phyloP scores from a whole-genome alignment of 2,329 filamentous ascomycete species.

The Penicillium brasilianum region DNA sequence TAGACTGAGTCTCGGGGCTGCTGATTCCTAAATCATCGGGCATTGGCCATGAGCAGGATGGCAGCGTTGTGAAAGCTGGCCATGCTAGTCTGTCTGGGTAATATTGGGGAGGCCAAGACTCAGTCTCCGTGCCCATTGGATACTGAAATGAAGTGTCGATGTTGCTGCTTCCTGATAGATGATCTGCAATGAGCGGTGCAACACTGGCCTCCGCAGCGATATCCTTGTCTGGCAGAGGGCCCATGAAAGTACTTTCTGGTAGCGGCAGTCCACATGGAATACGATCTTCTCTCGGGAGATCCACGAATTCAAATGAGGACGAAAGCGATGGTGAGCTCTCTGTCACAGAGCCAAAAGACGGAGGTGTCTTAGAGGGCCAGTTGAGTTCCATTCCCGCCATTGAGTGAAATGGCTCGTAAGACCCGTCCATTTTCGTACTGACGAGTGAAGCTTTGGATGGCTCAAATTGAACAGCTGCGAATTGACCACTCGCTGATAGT shows the following conservation, averaged over 20 bases:
- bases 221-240: neutral
- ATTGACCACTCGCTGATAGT: neutral
- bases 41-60: neutral
- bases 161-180: neutral
- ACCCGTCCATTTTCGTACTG: neutral
- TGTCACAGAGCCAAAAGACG: constrained; percentile 15
- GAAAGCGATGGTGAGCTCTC: constrained; percentile 19
- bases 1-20: neutral
- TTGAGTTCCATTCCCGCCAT: neutral
- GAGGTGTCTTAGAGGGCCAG: constrained; percentile 13
- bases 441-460: neutral
- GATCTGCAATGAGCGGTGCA: neutral
- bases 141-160: neutral
- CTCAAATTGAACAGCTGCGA: neutral
- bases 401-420: neutral
- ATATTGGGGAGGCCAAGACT: neutral
- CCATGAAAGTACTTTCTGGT: neutral
- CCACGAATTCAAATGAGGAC: constrained; percentile 14
- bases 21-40: neutral
- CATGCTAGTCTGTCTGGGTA: neutral
- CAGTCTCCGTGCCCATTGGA: neutral
- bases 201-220: neutral
- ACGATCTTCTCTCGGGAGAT: neutral
- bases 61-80: neutral
- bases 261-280: neutral